Evolutionary conservation across 2,329 filamentous ascomycete genomes (phyloP).

Genomic region (Mycosphaerella sp.): DNA sequence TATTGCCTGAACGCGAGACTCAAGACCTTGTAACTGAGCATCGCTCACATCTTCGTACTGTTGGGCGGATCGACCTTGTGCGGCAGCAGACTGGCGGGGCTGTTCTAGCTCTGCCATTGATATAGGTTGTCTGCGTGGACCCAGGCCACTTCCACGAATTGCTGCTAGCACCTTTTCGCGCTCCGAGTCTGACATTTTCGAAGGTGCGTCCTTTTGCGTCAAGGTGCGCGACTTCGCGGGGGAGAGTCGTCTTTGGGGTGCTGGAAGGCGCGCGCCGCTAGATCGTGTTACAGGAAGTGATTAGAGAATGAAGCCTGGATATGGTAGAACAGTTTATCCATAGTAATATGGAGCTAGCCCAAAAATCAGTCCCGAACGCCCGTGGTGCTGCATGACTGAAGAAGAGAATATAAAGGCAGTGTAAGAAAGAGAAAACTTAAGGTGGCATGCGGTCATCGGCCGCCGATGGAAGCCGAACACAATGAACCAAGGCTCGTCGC

Average conservation of each 20-base stretch:
- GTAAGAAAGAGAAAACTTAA: not conserved
- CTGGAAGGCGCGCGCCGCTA: not conserved
- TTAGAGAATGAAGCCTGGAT: conserved; percentile 33
- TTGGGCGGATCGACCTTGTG: conserved; percentile 14
- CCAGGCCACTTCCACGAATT: conserved; percentile 52
- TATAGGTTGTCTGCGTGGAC: conserved; percentile 42
- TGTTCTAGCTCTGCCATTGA: conserved; percentile 37
- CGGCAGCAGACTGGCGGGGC: conserved; percentile 5
- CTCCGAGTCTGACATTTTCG: conserved; percentile 34
- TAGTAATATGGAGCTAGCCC: conserved; percentile 10
- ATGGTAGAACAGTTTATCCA: conserved; percentile 35
- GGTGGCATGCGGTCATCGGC: not conserved
- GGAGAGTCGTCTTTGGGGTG: not conserved
- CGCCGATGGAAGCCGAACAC: not conserved
- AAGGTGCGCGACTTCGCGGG: not conserved
- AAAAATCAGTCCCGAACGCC: not conserved
- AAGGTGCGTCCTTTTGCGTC: not conserved
- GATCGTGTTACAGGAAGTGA: conserved; percentile 28
- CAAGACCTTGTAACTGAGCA: conserved; percentile 35
- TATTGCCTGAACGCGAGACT: conserved; percentile 44
- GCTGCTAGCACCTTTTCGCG: conserved; percentile 53
- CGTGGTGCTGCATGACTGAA: not conserved
- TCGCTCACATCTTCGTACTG: conserved; percentile 41
- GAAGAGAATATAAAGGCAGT: not conserved
- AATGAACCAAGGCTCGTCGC: not conserved